A percentile compares a stretch with the other conserved stretches of the same genome.
Conservation (phyloP, 176 grass and related monocot species). For the Microstegium vimineum region DNA sequence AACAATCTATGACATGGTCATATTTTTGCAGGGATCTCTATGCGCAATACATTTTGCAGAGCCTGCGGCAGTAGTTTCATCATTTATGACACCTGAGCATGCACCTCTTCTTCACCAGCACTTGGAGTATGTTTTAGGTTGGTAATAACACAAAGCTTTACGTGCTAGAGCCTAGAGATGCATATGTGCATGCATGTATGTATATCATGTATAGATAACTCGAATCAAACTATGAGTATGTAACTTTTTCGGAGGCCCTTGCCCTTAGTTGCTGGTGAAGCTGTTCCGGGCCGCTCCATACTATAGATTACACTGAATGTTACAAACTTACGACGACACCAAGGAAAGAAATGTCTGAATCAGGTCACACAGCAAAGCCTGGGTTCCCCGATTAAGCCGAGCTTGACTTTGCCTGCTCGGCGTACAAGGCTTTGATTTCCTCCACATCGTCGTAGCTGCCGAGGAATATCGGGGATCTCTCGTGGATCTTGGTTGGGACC, state of each 20-base stretch:
- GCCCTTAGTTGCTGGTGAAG: conserved; percentile 22
- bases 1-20: not conserved
- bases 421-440: conserved; percentile 86
- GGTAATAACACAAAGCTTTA: not conserved
- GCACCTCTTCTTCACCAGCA: not conserved
- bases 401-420: conserved; percentile 36
- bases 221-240: not conserved
- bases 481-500: conserved; percentile 77
- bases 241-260: not conserved
- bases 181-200: too few species aligned
- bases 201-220: not conserved
- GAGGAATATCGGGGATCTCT: conserved; percentile 87
- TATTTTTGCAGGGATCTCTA: conserved; percentile 52
- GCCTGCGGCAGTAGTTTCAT: conserved; percentile 37
- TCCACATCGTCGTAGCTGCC: conserved; percentile 91
- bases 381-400: conserved; percentile 3
- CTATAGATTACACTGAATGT: conserved; percentile 28
- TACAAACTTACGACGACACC: not conserved
- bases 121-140: not conserved
- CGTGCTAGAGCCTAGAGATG: not conserved
- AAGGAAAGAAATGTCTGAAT: conserved; percentile 18
- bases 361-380: not conserved
- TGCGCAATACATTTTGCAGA: conserved; percentile 54
- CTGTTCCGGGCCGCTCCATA: conserved; percentile 18
- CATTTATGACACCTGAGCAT: not conserved